phyloP scores from a whole-genome alignment of 176 grass and related monocot genomes.

The Avena insularis region DNA sequence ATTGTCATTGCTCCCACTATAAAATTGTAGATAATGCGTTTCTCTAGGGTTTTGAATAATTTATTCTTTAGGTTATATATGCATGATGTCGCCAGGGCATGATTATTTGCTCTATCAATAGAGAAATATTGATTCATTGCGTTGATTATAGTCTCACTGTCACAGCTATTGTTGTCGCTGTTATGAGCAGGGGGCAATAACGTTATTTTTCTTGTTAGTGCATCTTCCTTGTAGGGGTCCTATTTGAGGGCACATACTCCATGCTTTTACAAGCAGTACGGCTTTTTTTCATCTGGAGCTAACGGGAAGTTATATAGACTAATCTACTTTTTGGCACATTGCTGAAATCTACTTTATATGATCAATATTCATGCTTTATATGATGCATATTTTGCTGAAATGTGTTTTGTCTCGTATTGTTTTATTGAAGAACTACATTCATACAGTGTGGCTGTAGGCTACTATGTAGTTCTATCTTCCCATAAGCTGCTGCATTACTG shows the following conservation, averaged over 20 bases:
- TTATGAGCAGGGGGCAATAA: not conserved
- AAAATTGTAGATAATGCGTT: constrained; percentile 18
- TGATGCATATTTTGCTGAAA: constrained; percentile 4
- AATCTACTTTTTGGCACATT: not conserved
- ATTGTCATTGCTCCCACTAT: not conserved
- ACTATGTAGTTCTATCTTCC: not conserved
- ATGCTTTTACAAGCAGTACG: constrained; percentile 11
- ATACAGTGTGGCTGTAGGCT: not conserved
- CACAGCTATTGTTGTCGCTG: constrained; percentile 3
- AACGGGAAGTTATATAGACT: constrained; percentile 12
- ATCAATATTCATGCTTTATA: constrained; percentile 1
- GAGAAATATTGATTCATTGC: not conserved
- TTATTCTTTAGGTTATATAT: constrained; percentile 19
- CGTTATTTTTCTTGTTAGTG: not conserved
- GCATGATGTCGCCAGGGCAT: constrained; percentile 11
- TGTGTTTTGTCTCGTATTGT: constrained; percentile 29
- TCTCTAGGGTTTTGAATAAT: not conserved
- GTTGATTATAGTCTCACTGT: not conserved
- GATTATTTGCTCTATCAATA: constrained; percentile 13
- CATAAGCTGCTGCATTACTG: constrained; percentile 13
- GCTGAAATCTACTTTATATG: no score
- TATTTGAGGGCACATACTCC: not conserved
- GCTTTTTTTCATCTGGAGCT: constrained; percentile 24
- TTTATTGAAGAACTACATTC: constrained; percentile 10
- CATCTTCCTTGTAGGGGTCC: not conserved